Base-by-base conservation (phyloP, 2,329 filamentous ascomycete species). In the Moelleriella libera region DNA sequence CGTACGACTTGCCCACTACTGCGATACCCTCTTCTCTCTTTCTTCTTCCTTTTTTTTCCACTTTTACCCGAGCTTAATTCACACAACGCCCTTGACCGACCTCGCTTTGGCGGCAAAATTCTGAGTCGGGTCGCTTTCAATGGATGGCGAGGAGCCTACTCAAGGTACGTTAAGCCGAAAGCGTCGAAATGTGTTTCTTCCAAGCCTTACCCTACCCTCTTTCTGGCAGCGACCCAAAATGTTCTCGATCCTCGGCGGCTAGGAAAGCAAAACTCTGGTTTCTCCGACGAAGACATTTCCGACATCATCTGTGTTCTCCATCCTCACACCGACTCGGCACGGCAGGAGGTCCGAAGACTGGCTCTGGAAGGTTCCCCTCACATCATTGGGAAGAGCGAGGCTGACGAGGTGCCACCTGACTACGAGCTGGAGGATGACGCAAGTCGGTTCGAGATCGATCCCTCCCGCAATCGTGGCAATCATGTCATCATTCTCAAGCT, bases 271-370 rank as follows among this genome's bases (percentile, higher is more conserved):
- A 85, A 87, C 60, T 92, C 87, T 41, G 87, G 86, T 48, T 80
- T 96, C 51, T 83, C 77, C 47, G 83, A 89, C 55, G 77, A 85
- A 53, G 89, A 95, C 61, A 77, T 92, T 45, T 78, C 86, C 51
- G 89, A 96, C 65, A 87, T 96, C 55, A 78, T 95, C 53, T 94
- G 88, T 66, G 80, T 96, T 49, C 75, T 97, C 30, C 82, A 94
- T 55, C 89, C 90, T 9, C 79, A 78, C 53, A 86, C 88, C 2
- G 71, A 78, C 40, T 75, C 77, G 28, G 87, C 90, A 21, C 81
- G 83, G 52, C 70, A 72, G 52, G 85, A 89, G 55, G 80, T 90
- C n/a, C 61, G 65, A 51, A 63, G 66, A 5, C 67, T 79, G 32
- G 73, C 72, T 49, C 51, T 57, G 43, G 66, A 73, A 49, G 64